These are phyloP conservation scores for Rhodofomes roseus DNA, from an alignment of 1,284 basidiomycete genomes.

Conservation along the genomic window DNA sequence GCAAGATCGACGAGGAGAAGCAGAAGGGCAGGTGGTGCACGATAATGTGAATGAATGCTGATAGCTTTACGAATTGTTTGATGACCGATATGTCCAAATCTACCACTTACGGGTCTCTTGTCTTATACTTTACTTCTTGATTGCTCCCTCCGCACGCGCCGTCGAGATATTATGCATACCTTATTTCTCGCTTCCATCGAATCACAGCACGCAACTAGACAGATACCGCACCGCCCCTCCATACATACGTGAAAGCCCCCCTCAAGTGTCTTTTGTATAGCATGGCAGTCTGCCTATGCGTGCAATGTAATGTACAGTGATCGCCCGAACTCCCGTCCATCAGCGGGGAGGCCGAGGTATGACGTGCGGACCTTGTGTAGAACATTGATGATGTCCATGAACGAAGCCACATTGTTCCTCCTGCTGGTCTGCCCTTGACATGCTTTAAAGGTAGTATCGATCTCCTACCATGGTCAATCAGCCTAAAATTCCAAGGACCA, in stretches of 20 bases:
- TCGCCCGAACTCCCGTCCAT: too few species aligned
- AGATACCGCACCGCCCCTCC: not conserved
- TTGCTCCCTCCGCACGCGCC: not conserved
- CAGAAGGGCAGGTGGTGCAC: conserved; percentile 27
- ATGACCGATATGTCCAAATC: conserved; percentile 3
- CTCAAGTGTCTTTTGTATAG: too few species aligned
- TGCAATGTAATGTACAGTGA: too few species aligned
- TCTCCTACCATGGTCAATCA: conserved; percentile 45
- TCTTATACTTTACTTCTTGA: conserved; percentile 26
- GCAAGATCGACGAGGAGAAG: conserved; percentile 22
- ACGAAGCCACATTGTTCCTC: too few species aligned
- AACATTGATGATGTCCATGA: too few species aligned
- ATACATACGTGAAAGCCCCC: not conserved
- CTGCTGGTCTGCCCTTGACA: too few species aligned
- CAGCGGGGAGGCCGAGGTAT: too few species aligned
- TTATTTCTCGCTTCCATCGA: not conserved
- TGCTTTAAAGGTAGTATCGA: conserved; percentile 43
- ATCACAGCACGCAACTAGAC: not conserved
- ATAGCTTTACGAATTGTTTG: conserved; percentile 18
- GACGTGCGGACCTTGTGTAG: too few species aligned
- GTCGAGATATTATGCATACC: not conserved
- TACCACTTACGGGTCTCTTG: not conserved
- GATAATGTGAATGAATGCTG: conserved; percentile 23
- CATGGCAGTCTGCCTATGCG: too few species aligned
- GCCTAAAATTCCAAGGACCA: conserved; percentile 24